These are phyloP conservation scores for Xylaria sp. DNA, from an alignment of 2,329 filamentous ascomycete species.

Conservation along the genomic window DNA sequence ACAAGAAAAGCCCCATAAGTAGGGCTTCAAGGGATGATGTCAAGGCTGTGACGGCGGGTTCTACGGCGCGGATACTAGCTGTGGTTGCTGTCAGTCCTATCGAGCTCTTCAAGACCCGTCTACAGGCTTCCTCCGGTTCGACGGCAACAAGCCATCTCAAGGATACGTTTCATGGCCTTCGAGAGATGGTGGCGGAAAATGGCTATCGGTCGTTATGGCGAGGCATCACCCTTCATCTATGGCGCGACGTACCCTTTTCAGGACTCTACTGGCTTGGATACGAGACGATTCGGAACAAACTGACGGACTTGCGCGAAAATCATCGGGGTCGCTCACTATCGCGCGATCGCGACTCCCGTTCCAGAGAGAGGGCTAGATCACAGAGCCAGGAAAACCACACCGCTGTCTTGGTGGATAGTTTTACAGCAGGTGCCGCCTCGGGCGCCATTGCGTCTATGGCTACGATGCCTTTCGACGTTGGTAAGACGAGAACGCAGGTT, in stretches of 20 bases:
- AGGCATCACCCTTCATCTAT: conserved; percentile 86
- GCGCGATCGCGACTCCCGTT: conserved; percentile 45
- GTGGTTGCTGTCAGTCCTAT: conserved; percentile 86
- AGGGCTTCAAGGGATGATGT: conserved; percentile 69
- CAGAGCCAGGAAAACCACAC: conserved; percentile 73
- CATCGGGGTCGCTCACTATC: conserved; percentile 50
- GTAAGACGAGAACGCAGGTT: conserved; percentile 93
- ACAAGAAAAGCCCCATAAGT: conserved; percentile 73
- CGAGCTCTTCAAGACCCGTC: conserved; percentile 90
- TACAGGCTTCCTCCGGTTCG: conserved; percentile 75
- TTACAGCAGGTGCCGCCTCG: conserved; percentile 81
- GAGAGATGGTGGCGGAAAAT: conserved; percentile 76
- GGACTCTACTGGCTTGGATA: conserved; percentile 99
- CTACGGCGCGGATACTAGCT: conserved; percentile 77
- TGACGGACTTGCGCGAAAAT: conserved; percentile 72
- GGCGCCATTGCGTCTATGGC: conserved; percentile 85
- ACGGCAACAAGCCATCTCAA: conserved; percentile 72
- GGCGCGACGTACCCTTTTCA: conserved; percentile 97
- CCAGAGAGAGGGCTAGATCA: conserved; percentile 56
- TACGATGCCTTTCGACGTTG: conserved; percentile 96
- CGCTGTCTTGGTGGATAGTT: conserved; percentile 85
- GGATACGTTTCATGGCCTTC: conserved; percentile 76
- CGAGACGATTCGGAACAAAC: conserved; percentile 74
- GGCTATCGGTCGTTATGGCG: conserved; percentile 89
- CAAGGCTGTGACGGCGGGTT: conserved; percentile 80